Base-by-base conservation (phyloP, 768 basidiomycete genomes). In the Mycena kentingensis region DNA sequence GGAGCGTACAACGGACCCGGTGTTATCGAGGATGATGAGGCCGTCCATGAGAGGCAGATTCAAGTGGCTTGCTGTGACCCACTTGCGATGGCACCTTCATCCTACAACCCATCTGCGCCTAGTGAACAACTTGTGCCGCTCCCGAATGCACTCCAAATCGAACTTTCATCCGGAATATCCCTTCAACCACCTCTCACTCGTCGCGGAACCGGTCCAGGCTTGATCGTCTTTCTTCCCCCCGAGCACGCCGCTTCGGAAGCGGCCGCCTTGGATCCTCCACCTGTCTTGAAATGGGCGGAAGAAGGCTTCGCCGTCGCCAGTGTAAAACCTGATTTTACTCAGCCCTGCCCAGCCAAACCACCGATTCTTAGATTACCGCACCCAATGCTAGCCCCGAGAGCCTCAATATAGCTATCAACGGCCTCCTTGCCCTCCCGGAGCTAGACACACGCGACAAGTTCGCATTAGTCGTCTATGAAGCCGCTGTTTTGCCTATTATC, bases 1-100 rank as follows among this genome's bases (percentile, higher is more conserved):
- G 28, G 46, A 44, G 24, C 53, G 39, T 28, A 12, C 31, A 42
- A 77, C 85, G 65, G 58, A 89, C 89, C 88, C 86, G 57, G 80
- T 73, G 58, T 76, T 78, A 70, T 92, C 90, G 51, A 92, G 73
- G 51, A 92, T 83, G 60, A 92, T 90, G 47, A 92, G 68, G 16
- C 90, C 90, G 70, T 92, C 89, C 88, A 90, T 90, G 54, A 22
- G 5, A 6, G 26, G 18, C 5, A n/a, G 16, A 15, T 38, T 39
- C 24, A 49, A 11, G 28, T 31, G 25, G 11, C 7, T 8, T 15
- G 19, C 37, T 7, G 21, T 21, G 13, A 38, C 37, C 26, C 51
- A 51, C 53, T 51, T 53, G 63, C 61, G n/a, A n/a, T n/a, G n/a
- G n/a, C 57, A 38, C 62, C 64, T 35, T 51, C 51, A 22, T 31